phyloP scores from a whole-genome alignment of 345 rosid species.

The Kandelia obovata region DNA sequence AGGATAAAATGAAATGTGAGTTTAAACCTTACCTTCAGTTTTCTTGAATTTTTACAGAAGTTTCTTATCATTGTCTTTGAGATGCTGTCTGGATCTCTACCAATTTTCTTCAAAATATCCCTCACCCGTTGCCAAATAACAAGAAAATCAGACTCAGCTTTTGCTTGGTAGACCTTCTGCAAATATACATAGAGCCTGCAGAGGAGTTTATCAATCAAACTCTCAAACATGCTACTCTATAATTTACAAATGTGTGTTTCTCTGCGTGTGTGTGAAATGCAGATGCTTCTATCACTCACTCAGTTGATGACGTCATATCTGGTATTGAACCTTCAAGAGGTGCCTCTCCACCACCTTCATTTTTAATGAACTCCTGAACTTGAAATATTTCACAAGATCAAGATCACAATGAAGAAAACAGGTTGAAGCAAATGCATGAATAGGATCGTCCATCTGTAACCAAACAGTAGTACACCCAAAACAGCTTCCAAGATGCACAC shows the following conservation, averaged over 20 bases:
- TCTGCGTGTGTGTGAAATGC: not conserved
- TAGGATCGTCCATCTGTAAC: not conserved
- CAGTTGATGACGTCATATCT: conserved; percentile 99
- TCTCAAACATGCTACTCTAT: not conserved
- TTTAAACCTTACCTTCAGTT: conserved; percentile 61
- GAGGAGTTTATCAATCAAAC: conserved; percentile 7
- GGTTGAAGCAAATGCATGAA: not conserved
- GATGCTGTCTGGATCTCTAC: conserved; percentile 68
- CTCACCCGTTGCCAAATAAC: conserved; percentile 61
- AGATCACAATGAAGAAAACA: conserved; percentile 7
- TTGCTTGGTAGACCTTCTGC: conserved; percentile 84
- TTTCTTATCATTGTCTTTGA: conserved; percentile 58
- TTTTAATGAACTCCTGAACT: conserved; percentile 71
- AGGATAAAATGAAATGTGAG: not conserved
- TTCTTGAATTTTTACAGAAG: conserved; percentile 89
- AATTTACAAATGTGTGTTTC: not conserved
- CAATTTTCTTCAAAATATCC: conserved; percentile 61
- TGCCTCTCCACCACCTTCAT: conserved; percentile 87
- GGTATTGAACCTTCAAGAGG: conserved; percentile 99
- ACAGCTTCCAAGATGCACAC: too few species aligned
- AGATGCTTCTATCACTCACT: conserved; percentile 44
- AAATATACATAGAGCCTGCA: conserved; percentile 78
- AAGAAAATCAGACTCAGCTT: conserved; percentile 90
- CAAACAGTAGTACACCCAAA: too few species aligned
- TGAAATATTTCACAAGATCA: conserved; percentile 13